phyloP scores from a whole-genome alignment of 805 yeast species.

The Candida hispaniensis region DNA sequence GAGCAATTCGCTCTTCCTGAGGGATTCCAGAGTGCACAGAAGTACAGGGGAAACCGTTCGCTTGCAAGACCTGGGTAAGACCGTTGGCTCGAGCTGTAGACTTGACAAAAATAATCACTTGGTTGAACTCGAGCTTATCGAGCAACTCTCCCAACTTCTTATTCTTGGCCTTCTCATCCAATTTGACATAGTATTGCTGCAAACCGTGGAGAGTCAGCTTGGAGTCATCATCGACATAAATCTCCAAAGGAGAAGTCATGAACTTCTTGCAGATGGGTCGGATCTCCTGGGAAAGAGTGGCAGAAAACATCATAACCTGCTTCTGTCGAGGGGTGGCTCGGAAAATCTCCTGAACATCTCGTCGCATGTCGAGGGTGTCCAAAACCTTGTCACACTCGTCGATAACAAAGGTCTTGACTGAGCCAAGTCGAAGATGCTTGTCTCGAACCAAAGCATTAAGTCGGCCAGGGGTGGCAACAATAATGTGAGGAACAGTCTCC shows the following conservation, averaged over 20 bases:
- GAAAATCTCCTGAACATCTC: slow-evolving; percentile 97
- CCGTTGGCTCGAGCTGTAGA: slow-evolving; percentile 87
- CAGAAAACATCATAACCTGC: slow-evolving; percentile 99
- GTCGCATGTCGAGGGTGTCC: slow-evolving; percentile 87
- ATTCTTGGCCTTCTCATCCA: slow-evolving; percentile 87
- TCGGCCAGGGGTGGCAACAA: slow-evolving; percentile 98
- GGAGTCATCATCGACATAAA: slow-evolving; percentile 94
- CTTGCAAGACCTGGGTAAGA: slow-evolving; percentile 76
- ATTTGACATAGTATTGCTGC: slow-evolving; percentile 89
- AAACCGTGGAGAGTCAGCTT: slow-evolving; percentile 95
- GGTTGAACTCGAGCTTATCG: slow-evolving; percentile 93
- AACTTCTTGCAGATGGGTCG: slow-evolving; percentile 96
- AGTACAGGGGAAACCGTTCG: slow-evolving; percentile 92
- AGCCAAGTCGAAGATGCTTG: slow-evolving; percentile 73
- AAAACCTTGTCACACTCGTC: slow-evolving; percentile 98
- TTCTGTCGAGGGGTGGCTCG: slow-evolving; percentile 96
- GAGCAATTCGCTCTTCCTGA: slow-evolving; percentile 95
- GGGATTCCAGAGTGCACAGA: slow-evolving; percentile 93
- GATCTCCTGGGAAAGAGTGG: slow-evolving; percentile 86
- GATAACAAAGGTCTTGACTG: slow-evolving; percentile 86
- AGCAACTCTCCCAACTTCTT: slow-evolving; percentile 82
- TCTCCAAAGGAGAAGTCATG: slow-evolving; percentile 96
- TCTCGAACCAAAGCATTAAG: slow-evolving; percentile 88
- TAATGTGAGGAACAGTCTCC: slow-evolving; percentile 91
- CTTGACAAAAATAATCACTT: slow-evolving; percentile 91